These are phyloP conservation scores for Candida sojae DNA, from an alignment of 1,139 yeast species.

Conservation along the genomic window DNA sequence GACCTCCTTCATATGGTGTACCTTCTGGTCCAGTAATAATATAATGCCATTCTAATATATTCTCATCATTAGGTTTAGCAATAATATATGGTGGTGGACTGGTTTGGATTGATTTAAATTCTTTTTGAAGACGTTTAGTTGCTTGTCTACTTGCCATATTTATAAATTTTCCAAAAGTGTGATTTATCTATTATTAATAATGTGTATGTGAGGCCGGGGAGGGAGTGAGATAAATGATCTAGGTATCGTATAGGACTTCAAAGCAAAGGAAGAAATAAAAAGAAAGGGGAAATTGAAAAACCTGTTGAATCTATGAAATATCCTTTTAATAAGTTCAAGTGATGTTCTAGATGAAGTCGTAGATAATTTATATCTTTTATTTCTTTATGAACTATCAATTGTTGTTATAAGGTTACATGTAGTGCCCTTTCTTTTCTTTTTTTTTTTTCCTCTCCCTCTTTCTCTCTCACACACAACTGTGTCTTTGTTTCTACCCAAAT, in stretches of 20 bases:
- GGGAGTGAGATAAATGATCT: neutral
- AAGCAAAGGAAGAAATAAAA: neutral
- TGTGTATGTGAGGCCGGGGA: neutral
- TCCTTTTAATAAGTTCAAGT: too few relatives aligned
- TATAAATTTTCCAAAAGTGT: neutral
- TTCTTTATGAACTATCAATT: too few relatives aligned
- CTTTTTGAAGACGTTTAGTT: slow-evolving; percentile 64
- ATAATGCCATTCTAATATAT: slow-evolving; percentile 78
- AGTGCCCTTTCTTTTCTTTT: too few relatives aligned
- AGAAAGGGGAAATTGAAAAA: neutral
- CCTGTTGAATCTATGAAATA: neutral
- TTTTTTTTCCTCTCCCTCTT: too few relatives aligned
- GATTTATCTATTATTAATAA: too few relatives aligned
- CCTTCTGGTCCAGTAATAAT: slow-evolving; percentile 83
- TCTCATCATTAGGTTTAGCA: slow-evolving; percentile 83
- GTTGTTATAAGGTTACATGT: too few relatives aligned
- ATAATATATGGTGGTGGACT: slow-evolving; percentile 80
- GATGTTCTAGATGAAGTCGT: too few relatives aligned
- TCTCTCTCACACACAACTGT: too few relatives aligned
- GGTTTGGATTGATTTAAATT: slow-evolving; percentile 70
- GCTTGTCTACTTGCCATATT: slow-evolving; percentile 53
- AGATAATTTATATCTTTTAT: too few relatives aligned
- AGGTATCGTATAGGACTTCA: too few relatives aligned
- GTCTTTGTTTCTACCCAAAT: too few relatives aligned
- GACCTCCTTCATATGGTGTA: slow-evolving; percentile 84